A percentile compares a stretch with the other conserved stretches of the same genome.
These are phyloP conservation scores for Thyridium curvatum DNA, from an alignment of 2,329 filamentous ascomycete species.

Conservation along the genomic window DNA sequence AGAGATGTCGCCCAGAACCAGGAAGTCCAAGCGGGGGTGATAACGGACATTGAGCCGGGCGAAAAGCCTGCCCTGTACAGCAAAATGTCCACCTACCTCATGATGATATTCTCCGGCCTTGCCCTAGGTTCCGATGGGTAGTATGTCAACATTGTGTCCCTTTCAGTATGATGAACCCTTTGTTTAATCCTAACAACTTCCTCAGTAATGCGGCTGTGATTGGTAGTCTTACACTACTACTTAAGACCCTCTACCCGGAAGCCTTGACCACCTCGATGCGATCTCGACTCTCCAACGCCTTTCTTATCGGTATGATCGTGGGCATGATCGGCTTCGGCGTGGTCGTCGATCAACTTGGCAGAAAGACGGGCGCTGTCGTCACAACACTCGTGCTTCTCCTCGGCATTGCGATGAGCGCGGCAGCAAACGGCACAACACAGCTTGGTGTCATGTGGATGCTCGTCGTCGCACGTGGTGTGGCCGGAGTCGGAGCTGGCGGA, in stretches of 20 bases:
- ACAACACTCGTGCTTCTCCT: conserved; percentile 35
- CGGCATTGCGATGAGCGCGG: conserved; percentile 38
- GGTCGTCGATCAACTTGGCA: conserved; percentile 42
- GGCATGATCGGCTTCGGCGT: conserved; percentile 49
- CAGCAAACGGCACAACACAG: conserved; percentile 28
- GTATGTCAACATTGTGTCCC: too few relatives aligned
- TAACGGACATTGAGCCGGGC: too few relatives aligned
- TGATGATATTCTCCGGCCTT: conserved; percentile 37
- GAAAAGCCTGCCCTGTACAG: conserved; percentile 17
- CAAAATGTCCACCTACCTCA: conserved; percentile 32
- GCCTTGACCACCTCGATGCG: conserved; percentile 35
- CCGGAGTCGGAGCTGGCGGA: conserved; percentile 35
- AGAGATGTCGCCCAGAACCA: too few relatives aligned
- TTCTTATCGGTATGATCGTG: conserved; percentile 48
- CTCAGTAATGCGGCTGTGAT: conserved; percentile 32
- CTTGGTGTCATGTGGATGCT: conserved; percentile 45
- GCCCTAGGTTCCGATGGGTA: conserved; percentile 39
- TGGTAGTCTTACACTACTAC: conserved; percentile 35
- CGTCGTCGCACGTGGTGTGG: conserved; percentile 31
- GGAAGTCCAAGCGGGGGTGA: too few relatives aligned
- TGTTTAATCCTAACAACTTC: too few relatives aligned
- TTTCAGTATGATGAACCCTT: too few relatives aligned
- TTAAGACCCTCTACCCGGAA: conserved; percentile 34
- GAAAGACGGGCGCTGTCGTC: conserved; percentile 38
- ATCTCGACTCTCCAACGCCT: conserved; percentile 46